Base-by-base conservation (phyloP, 208 protist species). In the Eutreptiella sp. region DNA sequence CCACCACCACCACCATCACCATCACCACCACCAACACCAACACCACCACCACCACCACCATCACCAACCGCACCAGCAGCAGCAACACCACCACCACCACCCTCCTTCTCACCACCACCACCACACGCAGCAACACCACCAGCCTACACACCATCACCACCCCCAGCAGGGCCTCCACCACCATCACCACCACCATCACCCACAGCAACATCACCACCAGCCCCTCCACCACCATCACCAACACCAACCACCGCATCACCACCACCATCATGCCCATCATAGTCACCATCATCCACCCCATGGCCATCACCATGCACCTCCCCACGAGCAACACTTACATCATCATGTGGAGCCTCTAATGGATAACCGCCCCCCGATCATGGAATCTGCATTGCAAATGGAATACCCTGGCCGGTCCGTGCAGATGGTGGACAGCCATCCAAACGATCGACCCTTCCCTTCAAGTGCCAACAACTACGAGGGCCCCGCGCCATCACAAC, bases 261-360 rank as follows among this genome's bases (percentile, higher is more conserved):
- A 57, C 50, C 36, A 42, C 11, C 50, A 57, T 26, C 50, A 57
- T 57, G 36, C 50, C 7, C 50, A 32, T 28, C 50, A 57, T 46
- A 19, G n/a, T 14, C 50, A 57, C 36, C 50, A 57, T 46, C 50
- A 57, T 57, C 11, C 14, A 14, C 50, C 14, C 24, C 50, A 42
- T 46, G 31, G 9, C 24, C 50, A 7, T 46, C 50, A 57, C 36
- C 50, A 57, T 33, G 9, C 33, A 42, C 45, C 46, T n/a, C n/a
- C n/a, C n/a, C n/a, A n/a, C n/a, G n/a, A n/a, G n/a, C n/a, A n/a
- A n/a, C n/a, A n/a, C n/a, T n/a, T n/a, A n/a, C n/a, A n/a, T n/a
- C n/a, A n/a, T n/a, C n/a, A n/a, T n/a, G n/a, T n/a, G n/a, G n/a
- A n/a, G n/a, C n/a, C n/a, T n/a, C n/a, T n/a, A n/a, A n/a, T n/a